phyloP scores from a whole-genome alignment of 1,284 basidiomycete species.

The Marasmius sp. region DNA sequence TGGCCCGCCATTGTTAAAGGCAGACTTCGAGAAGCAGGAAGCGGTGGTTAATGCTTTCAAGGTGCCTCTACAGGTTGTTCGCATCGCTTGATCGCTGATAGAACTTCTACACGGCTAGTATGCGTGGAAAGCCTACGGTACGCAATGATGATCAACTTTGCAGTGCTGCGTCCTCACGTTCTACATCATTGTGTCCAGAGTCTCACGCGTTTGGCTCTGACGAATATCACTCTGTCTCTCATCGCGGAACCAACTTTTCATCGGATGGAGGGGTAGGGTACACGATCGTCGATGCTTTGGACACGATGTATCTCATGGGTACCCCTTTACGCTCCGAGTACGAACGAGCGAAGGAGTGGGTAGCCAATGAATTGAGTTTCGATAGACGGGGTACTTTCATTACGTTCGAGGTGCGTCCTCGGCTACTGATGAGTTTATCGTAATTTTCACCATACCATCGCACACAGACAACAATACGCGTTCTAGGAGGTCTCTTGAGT shows the following conservation, averaged over 20 bases:
- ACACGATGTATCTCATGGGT: constrained; percentile 19
- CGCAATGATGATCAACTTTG: neutral
- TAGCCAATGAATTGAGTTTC: constrained; percentile 9
- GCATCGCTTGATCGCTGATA: neutral
- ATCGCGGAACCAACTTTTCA: constrained; percentile 14
- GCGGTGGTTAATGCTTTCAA: constrained; percentile 11
- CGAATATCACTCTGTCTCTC: constrained; percentile 17
- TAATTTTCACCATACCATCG: neutral
- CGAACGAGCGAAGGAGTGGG: constrained; percentile 11
- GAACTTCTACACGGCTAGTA: neutral
- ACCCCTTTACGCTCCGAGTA: constrained; percentile 7
- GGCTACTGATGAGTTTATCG: neutral
- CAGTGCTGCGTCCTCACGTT: neutral
- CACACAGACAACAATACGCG: constrained; percentile 15
- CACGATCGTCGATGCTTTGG: constrained; percentile 16
- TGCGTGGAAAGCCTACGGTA: neutral
- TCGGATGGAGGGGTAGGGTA: constrained; percentile 17
- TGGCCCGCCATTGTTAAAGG: neutral
- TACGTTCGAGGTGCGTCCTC: constrained; percentile 17
- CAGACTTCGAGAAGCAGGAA: constrained; percentile 2
- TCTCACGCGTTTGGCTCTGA: constrained; percentile 20
- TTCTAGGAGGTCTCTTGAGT: constrained; percentile 16
- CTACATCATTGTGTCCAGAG: constrained; percentile 6
- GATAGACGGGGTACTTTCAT: constrained; percentile 14
- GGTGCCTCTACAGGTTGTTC: neutral